Evolutionary conservation across 441 rosid genomes (phyloP), one percentile per base, ranked within the genome.

Genomic region (Pelargonium fulgidum): DNA sequence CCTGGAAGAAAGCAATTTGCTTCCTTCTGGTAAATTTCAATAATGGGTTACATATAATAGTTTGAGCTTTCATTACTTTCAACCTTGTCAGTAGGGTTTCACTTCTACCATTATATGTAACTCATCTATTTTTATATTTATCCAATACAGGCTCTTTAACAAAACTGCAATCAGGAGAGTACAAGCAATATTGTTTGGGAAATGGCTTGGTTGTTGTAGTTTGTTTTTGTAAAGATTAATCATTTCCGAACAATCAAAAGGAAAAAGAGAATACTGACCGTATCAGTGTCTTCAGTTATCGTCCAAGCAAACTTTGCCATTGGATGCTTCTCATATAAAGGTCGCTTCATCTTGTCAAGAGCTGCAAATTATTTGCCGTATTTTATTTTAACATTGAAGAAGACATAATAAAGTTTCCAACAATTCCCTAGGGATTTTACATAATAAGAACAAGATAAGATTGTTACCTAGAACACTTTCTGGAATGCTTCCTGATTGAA

Each of bases 251-350:
- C 62, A 22, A 36, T 67, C 66, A 63, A 63, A 6, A 70, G 64
- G 72, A 63, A 45, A 71, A 72, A 70, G 17, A 73, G 33, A 67
- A 47, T 8, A 80, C 86, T 75, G 77, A 95, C 98, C 77, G 85
- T 92, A 81, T 95, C 97, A 64, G 86, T 83, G 70, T 95, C 97
- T 72, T 92, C 96, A 1, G 91, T 87, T 56, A 83, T 70, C 10
- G 95, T 92, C 99, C 96, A 95, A 56, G 98, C 84, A 88, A 86
- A 92, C 77, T 90, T 87, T 64, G 82, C 75, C 98, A 92, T 92
- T 44, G 96, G 97, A 86, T 92, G 99, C 81, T 89, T 95, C 73
- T 86, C 92, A 78, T 95, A 95, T 72, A 95, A 73, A 52, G 99
- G 98, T 73, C 93, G 87, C 79, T 84, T 84, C 69, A 88, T 82